These are phyloP conservation scores for Amphichorda felina DNA, from an alignment of 2,329 filamentous ascomycete species.

Conservation along the genomic window DNA sequence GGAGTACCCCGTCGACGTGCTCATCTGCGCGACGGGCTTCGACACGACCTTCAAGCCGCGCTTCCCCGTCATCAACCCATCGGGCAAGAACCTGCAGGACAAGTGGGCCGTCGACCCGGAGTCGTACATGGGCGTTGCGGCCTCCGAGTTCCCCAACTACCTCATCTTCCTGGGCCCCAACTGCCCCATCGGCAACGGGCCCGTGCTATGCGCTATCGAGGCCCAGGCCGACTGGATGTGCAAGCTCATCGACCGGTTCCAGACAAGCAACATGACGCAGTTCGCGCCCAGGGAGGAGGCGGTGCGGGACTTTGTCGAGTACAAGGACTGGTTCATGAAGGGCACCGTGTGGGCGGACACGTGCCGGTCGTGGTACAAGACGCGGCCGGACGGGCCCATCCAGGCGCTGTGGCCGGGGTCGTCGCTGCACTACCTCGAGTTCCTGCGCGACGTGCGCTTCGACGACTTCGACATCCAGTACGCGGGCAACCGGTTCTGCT, in stretches of 20 bases:
- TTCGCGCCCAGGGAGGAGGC: slow-evolving; percentile 31
- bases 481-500: slow-evolving; percentile 28
- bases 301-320: slow-evolving; percentile 36
- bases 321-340: slow-evolving; percentile 29
- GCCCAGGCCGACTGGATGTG: slow-evolving; percentile 36
- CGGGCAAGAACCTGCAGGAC: slow-evolving; percentile 37
- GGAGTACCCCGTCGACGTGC: slow-evolving; percentile 37
- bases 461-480: slow-evolving; percentile 37
- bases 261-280: slow-evolving; percentile 28
- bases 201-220: slow-evolving; percentile 29
- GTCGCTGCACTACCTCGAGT: slow-evolving; percentile 21
- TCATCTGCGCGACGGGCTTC: slow-evolving; percentile 48
- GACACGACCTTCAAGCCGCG: slow-evolving; percentile 39
- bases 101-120: slow-evolving; percentile 32
- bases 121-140: slow-evolving; percentile 42
- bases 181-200: slow-evolving; percentile 24
- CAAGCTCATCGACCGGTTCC: slow-evolving; percentile 34
- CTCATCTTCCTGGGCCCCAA: slow-evolving; percentile 34
- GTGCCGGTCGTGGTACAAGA: slow-evolving; percentile 37
- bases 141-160: slow-evolving; percentile 40
- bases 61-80: slow-evolving; percentile 35
- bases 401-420: slow-evolving; percentile 32
- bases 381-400: slow-evolving; percentile 26
- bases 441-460: slow-evolving; percentile 24
- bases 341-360: slow-evolving; percentile 24